These are phyloP conservation scores for Hibiscus syriacus DNA, from an alignment of 345 rosid genomes.

Conservation along the genomic window DNA sequence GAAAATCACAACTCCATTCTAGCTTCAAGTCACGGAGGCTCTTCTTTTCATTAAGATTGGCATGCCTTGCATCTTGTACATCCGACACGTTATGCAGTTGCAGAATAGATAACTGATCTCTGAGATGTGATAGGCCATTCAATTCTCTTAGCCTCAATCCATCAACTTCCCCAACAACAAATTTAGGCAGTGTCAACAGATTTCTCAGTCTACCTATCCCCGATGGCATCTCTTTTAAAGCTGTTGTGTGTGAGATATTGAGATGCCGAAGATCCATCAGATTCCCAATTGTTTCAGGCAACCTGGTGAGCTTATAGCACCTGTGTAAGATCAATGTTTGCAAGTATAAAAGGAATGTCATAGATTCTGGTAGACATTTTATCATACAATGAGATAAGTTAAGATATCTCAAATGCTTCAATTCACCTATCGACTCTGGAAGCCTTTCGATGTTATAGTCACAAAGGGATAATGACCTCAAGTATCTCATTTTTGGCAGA, in stretches of 20 bases:
- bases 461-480: conserved; percentile 12
- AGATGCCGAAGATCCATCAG: conserved; percentile 14
- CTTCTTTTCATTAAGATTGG: conserved; percentile 11
- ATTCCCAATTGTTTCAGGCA: conserved; percentile 5
- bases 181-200: conserved; percentile 12
- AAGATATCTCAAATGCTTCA: conserved; percentile 20
- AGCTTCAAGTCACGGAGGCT: conserved; percentile 10
- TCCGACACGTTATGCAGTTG: conserved; percentile 13
- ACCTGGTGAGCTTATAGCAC: not conserved
- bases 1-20: conserved; percentile 11
- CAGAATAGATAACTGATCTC: conserved; percentile 7
- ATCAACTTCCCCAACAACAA: conserved; percentile 8
- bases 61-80: conserved; percentile 10
- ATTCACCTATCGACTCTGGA: conserved; percentile 13
- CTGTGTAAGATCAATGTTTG: conserved; percentile 9
- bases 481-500: conserved; percentile 3
- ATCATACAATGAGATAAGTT: conserved; percentile 10
- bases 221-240: conserved; percentile 19
- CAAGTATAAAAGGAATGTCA: conserved; percentile 4
- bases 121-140: conserved; percentile 6
- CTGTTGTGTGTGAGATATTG: not conserved
- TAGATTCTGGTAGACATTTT: conserved; percentile 17
- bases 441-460: conserved; percentile 3
- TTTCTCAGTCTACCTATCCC: conserved; percentile 8
- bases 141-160: conserved; percentile 15